Evolutionary conservation across 2,329 filamentous ascomycete genomes (phyloP).

Genomic region (Alternaria ethzedia): DNA sequence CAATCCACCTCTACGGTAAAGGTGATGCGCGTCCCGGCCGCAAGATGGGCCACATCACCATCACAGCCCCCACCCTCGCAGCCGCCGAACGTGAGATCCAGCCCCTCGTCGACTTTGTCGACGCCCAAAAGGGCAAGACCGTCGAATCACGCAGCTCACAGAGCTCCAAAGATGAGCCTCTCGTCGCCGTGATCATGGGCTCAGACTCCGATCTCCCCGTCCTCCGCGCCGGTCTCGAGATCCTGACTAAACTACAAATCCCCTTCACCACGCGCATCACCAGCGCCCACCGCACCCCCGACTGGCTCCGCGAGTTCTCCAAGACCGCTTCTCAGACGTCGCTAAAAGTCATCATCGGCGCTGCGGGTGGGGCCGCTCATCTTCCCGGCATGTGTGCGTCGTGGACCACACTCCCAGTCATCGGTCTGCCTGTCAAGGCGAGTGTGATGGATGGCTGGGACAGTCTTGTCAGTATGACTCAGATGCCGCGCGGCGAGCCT

Average conservation of each 20-base stretch:
- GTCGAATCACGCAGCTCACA: conserved; percentile 21
- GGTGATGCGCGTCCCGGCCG: conserved; percentile 80
- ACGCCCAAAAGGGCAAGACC: conserved; percentile 58
- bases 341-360: conserved; percentile 57
- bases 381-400: conserved; percentile 60
- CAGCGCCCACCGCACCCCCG: conserved; percentile 67
- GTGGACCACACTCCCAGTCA: conserved; percentile 58
- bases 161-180: conserved; percentile 49
- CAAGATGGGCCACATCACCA: conserved; percentile 94
- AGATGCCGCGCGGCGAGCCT: conserved; percentile 58
- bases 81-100: conserved; percentile 72
- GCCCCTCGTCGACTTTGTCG: conserved; percentile 70
- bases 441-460: conserved; percentile 58
- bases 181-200: conserved; percentile 83
- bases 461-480: conserved; percentile 57
- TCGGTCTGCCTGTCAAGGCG: conserved; percentile 59
- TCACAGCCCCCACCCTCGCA: conserved; percentile 72
- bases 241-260: conserved; percentile 73
- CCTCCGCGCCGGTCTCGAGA: conserved; percentile 68
- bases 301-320: conserved; percentile 56
- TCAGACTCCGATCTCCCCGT: conserved; percentile 78
- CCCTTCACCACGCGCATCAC: conserved; percentile 77
- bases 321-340: conserved; percentile 46
- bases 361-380: conserved; percentile 58
- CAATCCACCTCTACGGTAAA: conserved; percentile 91